Conservation (phyloP, 139 green algal genomes). For the Micractinium sp. region DNA sequence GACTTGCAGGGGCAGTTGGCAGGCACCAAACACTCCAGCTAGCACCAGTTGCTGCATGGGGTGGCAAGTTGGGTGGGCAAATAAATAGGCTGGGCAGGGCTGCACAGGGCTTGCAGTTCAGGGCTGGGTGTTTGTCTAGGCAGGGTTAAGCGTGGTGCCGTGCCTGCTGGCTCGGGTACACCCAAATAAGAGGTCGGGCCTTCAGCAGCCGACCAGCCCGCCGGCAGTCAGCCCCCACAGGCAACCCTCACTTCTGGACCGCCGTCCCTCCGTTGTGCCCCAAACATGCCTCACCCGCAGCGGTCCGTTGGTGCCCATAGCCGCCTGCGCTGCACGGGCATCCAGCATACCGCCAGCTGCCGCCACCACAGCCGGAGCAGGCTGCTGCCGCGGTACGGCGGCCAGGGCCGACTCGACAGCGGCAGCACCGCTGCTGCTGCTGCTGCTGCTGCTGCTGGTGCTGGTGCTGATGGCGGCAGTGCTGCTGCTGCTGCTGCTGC, state of each 20-base stretch:
- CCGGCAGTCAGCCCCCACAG: too few relatives aligned
- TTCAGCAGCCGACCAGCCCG: too few relatives aligned
- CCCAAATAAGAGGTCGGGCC: too few relatives aligned
- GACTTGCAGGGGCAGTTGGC: too few relatives aligned
- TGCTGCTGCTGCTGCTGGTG: background rate
- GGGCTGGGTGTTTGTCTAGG: background rate
- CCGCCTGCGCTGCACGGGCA: background rate
- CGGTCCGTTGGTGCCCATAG: constrained; percentile 2
- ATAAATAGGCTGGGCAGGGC: too few relatives aligned
- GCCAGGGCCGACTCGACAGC: background rate
- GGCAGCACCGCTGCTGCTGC: background rate
- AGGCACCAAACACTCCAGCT: too few relatives aligned
- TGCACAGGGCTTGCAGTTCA: background rate
- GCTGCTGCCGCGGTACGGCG: background rate
- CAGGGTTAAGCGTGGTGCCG: background rate
- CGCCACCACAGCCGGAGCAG: background rate
- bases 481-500: too few relatives aligned
- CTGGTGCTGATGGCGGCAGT: background rate
- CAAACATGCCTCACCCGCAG: background rate
- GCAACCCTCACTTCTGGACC: background rate
- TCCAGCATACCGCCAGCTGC: background rate
- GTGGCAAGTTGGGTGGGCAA: too few relatives aligned
- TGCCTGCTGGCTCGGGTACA: background rate
- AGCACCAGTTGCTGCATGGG: too few relatives aligned
- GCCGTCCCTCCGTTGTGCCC: background rate